phyloP scores from a whole-genome alignment of 192 early-diverging fungal species.

The Backusella westeae region DNA sequence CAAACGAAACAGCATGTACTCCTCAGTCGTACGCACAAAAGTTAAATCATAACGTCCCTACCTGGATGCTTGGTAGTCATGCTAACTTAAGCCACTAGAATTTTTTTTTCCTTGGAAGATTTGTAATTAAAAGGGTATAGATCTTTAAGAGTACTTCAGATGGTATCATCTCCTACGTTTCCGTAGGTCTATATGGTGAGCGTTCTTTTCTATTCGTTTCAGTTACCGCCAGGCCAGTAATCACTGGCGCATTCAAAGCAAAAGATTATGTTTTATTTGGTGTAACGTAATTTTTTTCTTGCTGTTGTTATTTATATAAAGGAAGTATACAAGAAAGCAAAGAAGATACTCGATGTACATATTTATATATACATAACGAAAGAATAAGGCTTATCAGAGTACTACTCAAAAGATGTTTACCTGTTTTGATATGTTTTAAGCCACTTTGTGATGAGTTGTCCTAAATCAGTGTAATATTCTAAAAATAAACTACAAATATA shows the following conservation, averaged over 20 bases:
- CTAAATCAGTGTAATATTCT: conserved; percentile 1
- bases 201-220: too few relatives aligned
- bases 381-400: background rate
- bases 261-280: background rate
- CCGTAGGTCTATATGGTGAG: too few relatives aligned
- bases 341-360: background rate
- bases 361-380: background rate
- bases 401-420: background rate
- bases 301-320: background rate
- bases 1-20: too few relatives aligned
- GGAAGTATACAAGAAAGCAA: background rate
- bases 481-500: background rate
- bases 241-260: background rate
- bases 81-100: too few relatives aligned
- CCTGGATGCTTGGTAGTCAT: too few relatives aligned
- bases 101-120: too few relatives aligned
- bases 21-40: too few relatives aligned
- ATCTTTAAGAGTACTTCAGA: too few relatives aligned
- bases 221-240: background rate
- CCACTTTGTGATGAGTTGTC: background rate
- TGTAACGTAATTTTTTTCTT: background rate
- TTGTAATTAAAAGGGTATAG: too few relatives aligned
- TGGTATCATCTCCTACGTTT: too few relatives aligned
- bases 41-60: too few relatives aligned
- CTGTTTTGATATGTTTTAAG: conserved; percentile 3